These are phyloP conservation scores for Fomitopsis serialis DNA, from an alignment of 768 basidiomycete species.

Conservation along the genomic window DNA sequence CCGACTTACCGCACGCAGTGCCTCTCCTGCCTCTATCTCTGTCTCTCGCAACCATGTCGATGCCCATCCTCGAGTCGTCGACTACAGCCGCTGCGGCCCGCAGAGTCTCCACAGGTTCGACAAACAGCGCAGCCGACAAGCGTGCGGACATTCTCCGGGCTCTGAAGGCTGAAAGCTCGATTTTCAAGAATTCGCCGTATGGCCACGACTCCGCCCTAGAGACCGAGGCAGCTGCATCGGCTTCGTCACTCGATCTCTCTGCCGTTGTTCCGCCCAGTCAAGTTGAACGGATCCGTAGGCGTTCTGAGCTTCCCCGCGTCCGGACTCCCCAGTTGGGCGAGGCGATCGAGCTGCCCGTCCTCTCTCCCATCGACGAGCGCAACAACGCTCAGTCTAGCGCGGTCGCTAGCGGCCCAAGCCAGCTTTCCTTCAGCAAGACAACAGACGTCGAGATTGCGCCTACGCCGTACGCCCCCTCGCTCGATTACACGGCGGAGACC, in stretches of 20 bases:
- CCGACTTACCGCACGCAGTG: neutral
- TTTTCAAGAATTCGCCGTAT: conserved; percentile 5
- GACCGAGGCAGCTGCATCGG: conserved; percentile 4
- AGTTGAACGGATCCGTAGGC: conserved; percentile 11
- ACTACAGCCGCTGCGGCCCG: neutral
- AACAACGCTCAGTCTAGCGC: neutral
- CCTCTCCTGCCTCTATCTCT: neutral
- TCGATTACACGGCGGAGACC: neutral
- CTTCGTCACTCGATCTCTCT: conserved; percentile 8
- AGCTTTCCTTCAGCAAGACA: neutral
- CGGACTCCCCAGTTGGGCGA: neutral
- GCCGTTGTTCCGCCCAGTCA: neutral
- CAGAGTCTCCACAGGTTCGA: neutral
- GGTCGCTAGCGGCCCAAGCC: neutral
- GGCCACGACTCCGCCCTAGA: conserved; percentile 11
- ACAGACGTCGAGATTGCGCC: neutral
- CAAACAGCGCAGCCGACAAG: neutral
- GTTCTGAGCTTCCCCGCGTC: conserved; percentile 12
- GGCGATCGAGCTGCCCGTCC: conserved; percentile 7
- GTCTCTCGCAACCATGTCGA: neutral
- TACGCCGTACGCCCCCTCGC: conserved; percentile 15
- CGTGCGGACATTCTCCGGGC: neutral
- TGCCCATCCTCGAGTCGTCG: neutral
- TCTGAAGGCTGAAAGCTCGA: neutral
- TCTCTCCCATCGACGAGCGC: neutral